These are phyloP conservation scores for Ganoderma boninense DNA, from an alignment of 1,284 basidiomycete genomes.

Conservation along the genomic window DNA sequence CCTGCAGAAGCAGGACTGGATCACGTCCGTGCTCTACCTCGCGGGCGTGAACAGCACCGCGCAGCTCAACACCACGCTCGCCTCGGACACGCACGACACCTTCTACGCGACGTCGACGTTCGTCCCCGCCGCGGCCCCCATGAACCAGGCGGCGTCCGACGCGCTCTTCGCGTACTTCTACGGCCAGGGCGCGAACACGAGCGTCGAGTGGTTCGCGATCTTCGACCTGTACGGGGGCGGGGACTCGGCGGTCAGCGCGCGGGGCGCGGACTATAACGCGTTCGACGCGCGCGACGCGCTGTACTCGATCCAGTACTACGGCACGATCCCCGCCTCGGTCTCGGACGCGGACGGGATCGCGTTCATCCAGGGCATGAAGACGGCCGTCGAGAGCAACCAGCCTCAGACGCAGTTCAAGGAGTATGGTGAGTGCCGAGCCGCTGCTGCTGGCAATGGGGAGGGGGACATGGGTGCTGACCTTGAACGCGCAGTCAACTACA, in stretches of 20 bases:
- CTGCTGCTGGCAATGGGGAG: no score
- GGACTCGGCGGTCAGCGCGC: conserved; percentile 9
- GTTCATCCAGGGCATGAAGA: conserved; percentile 24
- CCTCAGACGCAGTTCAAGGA: conserved; percentile 15
- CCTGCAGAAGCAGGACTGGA: conserved; percentile 21
- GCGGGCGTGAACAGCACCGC: conserved; percentile 7
- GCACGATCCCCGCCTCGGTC: conserved; percentile 18
- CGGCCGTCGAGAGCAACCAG: conserved; percentile 14
- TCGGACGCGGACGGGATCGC: conserved; percentile 16
- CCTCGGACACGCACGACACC: conserved; percentile 12
- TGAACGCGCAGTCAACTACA: conserved; percentile 11
- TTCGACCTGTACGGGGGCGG: conserved; percentile 20
- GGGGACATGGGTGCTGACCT: neutral
- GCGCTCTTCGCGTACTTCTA: conserved; percentile 23
- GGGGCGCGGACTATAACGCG: conserved; percentile 11
- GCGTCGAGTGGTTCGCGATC: conserved; percentile 19
- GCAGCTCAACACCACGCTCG: conserved; percentile 17
- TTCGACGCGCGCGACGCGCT: conserved; percentile 22
- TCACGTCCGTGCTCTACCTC: conserved; percentile 20
- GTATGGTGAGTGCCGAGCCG: conserved; percentile 7
- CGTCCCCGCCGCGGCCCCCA: conserved; percentile 12
- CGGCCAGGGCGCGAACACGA: conserved; percentile 4
- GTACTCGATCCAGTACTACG: conserved; percentile 25
- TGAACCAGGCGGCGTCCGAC: conserved; percentile 9
- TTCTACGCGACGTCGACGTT: conserved; percentile 23